Base-by-base conservation (phyloP, 805 yeast genomes). In the Ogataea ramenticola region DNA sequence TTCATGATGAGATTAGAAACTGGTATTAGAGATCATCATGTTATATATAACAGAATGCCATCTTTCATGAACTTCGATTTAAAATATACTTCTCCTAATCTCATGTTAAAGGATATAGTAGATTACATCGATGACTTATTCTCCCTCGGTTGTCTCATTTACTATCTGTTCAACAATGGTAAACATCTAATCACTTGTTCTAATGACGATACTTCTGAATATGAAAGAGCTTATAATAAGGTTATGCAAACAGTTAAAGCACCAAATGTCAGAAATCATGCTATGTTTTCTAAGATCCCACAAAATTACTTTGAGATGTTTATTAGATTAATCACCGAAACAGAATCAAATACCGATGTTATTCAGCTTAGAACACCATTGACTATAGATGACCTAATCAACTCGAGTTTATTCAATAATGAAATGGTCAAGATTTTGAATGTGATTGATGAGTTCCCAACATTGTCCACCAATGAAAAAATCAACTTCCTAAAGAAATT, bases 71-170 rank as follows among this genome's bases (percentile, higher is more conserved):
- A 81, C 50, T 62, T 86, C 17, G 80, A 84, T 49, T 70, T 85
- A 50, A 80, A 84, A 57, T 93, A 74, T 59, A 66, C 86, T 1
- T 93, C 96, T 0, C 99, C 99, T 0, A 96, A 89, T 56, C 66
- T 91, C 30, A 68, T 90, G 1, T 53, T 82, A 7, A 88, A 86
- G 47, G 75, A 75, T 43, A 71, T 74, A 20, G 66, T 87, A 3
- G 79, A 77, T 30, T 76, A 77, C 30, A 78, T 79, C 17, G 81
- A 85, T 55, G 99, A 93, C 58, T 74, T 86, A 32, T 93, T 90
- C 71, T 79, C 96, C 0, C 56, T 93, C 11, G 98, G 95, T 1
- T 73, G 86, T 51, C 58, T 93, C 45, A 79, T 89, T 3, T 83
- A 74, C 57, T 81, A 78, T 50, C 61, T 90, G 3, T 90, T 86